phyloP scores from a whole-genome alignment of 495 filamentous ascomycete genomes.

The Baudoinia panamericana region DNA sequence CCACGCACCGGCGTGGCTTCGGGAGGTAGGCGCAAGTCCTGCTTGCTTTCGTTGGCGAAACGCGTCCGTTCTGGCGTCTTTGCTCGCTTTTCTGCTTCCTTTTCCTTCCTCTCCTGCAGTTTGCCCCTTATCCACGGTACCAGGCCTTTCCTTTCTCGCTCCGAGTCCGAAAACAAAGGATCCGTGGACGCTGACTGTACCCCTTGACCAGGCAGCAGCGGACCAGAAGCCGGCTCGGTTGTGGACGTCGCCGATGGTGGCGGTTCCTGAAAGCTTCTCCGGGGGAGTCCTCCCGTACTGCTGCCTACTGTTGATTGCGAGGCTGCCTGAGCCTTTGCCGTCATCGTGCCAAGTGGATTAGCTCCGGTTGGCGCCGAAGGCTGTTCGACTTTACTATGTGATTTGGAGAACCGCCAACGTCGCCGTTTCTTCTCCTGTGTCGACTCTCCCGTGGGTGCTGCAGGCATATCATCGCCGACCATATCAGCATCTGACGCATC shows the following conservation, averaged over 20 bases:
- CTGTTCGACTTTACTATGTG: constrained; percentile 42
- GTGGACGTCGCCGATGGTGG: background rate
- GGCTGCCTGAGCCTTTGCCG: constrained; percentile 9
- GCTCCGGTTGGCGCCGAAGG: background rate
- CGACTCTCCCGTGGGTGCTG: constrained; percentile 32
- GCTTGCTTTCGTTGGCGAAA: constrained; percentile 10
- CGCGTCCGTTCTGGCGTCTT: constrained; percentile 37
- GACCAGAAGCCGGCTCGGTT: constrained; percentile 20
- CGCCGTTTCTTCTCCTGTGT: constrained; percentile 51
- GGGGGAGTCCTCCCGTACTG: constrained; percentile 3
- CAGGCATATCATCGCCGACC: constrained; percentile 54
- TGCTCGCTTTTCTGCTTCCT: constrained; percentile 39
- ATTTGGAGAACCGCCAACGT: constrained; percentile 60
- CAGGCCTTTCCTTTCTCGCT: constrained; percentile 45
- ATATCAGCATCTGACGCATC: constrained; percentile 45
- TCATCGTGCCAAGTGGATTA: constrained; percentile 13
- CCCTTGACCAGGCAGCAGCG: constrained; percentile 1
- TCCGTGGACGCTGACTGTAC: constrained; percentile 3
- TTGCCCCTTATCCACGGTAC: constrained; percentile 77
- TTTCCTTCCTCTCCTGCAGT: constrained; percentile 55
- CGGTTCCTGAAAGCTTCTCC: constrained; percentile 16
- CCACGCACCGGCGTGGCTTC: constrained; percentile 18
- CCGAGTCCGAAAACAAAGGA: constrained; percentile 18
- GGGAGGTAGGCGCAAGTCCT: constrained; percentile 16
- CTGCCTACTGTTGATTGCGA: constrained; percentile 22